A percentile compares a stretch with the other conserved stretches of the same genome.
phyloP scores from a whole-genome alignment of 1,284 basidiomycete genomes.

The Sporisorium exsertum region DNA sequence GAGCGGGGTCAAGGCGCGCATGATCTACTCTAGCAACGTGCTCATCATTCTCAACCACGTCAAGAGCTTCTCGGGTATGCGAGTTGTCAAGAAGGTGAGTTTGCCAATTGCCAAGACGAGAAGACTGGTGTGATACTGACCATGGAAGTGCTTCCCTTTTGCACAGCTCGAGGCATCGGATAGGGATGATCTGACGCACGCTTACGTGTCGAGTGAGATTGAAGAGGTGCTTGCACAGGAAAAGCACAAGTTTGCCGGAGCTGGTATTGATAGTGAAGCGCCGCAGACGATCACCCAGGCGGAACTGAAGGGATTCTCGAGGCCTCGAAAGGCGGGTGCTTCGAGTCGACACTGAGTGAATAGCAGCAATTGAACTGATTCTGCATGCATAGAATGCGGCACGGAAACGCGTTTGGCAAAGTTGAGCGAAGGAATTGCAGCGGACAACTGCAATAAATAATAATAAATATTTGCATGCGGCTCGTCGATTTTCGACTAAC shows the following conservation, averaged over 20 bases:
- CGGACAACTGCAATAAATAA: too few relatives aligned
- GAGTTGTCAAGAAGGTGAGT: conserved; percentile 47
- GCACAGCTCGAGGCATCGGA: conserved; percentile 40
- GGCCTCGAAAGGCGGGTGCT: conserved; percentile 43
- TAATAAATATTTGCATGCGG: too few relatives aligned
- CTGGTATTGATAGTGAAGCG: conserved; percentile 24
- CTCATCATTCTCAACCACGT: conserved; percentile 48
- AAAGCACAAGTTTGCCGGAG: conserved; percentile 41
- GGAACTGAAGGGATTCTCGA: conserved; percentile 24
- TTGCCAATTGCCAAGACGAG: too few relatives aligned
- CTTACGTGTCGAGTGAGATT: conserved; percentile 31
- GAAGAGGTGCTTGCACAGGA: conserved; percentile 37
- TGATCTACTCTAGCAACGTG: conserved; percentile 60
- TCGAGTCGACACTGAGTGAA: conserved; percentile 19
- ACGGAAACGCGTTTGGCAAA: too few relatives aligned
- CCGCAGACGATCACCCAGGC: conserved; percentile 20
- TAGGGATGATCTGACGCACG: conserved; percentile 32
- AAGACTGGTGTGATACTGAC: too few relatives aligned
- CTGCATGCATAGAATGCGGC: too few relatives aligned
- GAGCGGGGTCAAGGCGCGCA: conserved; percentile 53
- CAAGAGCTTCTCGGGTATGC: conserved; percentile 48
- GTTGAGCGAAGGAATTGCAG: too few relatives aligned
- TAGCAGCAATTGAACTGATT: neutral
- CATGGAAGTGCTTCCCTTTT: neutral
- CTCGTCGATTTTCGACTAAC: too few relatives aligned